Conservation (phyloP, 2,329 filamentous ascomycete genomes). For the Hymenoscyphus albidus region DNA sequence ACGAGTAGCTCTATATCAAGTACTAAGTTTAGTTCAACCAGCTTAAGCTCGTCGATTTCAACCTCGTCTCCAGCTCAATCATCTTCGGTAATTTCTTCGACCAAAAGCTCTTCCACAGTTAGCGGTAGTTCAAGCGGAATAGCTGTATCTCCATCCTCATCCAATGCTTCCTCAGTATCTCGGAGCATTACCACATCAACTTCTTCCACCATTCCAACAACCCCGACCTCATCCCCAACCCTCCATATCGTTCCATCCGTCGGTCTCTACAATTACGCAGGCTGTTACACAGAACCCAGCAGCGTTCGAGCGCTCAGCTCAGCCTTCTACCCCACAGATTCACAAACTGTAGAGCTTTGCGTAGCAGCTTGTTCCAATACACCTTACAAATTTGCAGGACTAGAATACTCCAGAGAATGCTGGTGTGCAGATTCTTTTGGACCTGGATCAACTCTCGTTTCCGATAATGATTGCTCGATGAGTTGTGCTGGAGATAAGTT, state of each 20-base stretch:
- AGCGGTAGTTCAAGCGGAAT: neutral
- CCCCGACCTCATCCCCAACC: constrained; percentile 17
- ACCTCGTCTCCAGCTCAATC: neutral
- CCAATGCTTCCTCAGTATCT: neutral
- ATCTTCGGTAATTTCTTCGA: neutral
- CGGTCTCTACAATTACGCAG: constrained; percentile 23
- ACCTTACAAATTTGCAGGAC: constrained; percentile 40
- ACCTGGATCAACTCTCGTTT: constrained; percentile 14
- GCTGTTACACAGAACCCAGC: constrained; percentile 26
- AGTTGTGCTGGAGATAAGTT: constrained; percentile 29
- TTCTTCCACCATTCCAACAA: constrained; percentile 5
- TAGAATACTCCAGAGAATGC: constrained; percentile 36
- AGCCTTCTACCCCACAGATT: constrained; percentile 17
- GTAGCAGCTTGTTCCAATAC: constrained; percentile 17
- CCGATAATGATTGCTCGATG: constrained; percentile 23
- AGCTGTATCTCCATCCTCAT: neutral
- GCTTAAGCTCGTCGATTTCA: neutral
- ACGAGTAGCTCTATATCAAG: constrained; percentile 9
- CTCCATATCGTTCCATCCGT: constrained; percentile 20
- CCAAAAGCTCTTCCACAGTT: constrained; percentile 8
- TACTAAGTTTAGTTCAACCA: constrained; percentile 5
- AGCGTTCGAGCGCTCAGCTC: constrained; percentile 15
- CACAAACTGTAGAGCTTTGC: constrained; percentile 20
- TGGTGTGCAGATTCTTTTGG: constrained; percentile 33
- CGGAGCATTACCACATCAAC: neutral